A percentile compares a stretch with the other conserved stretches of the same genome.
Conservation (phyloP, 441 rosid species). For the Gossypium davidsonii region DNA sequence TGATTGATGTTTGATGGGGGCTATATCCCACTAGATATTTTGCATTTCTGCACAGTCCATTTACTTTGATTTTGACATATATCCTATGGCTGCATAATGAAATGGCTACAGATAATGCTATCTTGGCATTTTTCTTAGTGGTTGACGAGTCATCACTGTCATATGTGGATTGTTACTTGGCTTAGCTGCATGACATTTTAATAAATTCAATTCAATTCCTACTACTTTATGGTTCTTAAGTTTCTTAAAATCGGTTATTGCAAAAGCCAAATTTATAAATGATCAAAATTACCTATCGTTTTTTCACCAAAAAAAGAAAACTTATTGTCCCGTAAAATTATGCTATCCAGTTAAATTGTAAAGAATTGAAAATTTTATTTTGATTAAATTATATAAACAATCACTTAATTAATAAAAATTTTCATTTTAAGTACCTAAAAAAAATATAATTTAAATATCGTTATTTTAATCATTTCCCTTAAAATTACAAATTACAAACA, state of each 20-base stretch:
- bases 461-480: too few relatives aligned
- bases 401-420: too few relatives aligned
- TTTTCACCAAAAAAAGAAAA: too few relatives aligned
- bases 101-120: background rate
- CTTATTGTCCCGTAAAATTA: too few relatives aligned
- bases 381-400: accelerated
- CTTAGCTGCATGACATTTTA: background rate
- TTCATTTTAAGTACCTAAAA: accelerated
- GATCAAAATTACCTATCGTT: too few relatives aligned
- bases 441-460: too few relatives aligned
- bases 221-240: background rate
- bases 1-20: background rate
- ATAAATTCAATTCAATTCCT: background rate
- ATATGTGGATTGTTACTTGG: background rate
- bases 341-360: too few relatives aligned
- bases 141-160: background rate
- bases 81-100: background rate
- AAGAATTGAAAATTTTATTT: too few relatives aligned
- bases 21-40: background rate
- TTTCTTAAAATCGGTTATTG: too few relatives aligned
- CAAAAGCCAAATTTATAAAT: too few relatives aligned
- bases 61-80: background rate
- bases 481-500: too few relatives aligned
- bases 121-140: background rate
- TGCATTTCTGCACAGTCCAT: background rate